Conservation (phyloP, 306 rosid species). For the Prinsepia uniflora region DNA sequence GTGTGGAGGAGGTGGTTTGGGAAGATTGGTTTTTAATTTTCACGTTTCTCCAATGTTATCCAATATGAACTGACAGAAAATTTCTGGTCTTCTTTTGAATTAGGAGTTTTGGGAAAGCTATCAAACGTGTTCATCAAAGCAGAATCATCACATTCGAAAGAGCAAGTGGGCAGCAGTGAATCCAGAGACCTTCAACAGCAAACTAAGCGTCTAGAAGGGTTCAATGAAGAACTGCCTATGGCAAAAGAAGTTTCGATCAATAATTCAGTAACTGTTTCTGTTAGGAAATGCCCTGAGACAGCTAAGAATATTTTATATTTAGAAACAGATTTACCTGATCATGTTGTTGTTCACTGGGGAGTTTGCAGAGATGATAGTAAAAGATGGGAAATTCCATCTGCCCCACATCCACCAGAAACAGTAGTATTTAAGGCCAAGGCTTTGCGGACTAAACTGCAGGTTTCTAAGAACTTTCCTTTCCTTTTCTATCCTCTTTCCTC, state of each 20-base stretch:
- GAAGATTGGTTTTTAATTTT: conserved; percentile 6
- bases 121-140: conserved; percentile 46
- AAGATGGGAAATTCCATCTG: conserved; percentile 80
- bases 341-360: conserved; percentile 85
- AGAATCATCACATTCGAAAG: conserved; percentile 35
- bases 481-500: conserved; percentile 11
- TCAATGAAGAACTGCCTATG: conserved; percentile 60
- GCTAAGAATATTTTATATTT: conserved; percentile 48
- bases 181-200: conserved; percentile 36
- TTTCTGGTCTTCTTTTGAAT: conserved; percentile 30
- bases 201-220: conserved; percentile 52
- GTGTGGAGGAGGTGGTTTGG: conserved; percentile 1
- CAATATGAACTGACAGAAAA: conserved; percentile 28
- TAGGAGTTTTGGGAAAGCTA: conserved; percentile 61
- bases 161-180: conserved; percentile 34
- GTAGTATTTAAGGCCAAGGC: conserved; percentile 63
- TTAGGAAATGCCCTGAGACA: conserved; percentile 61
- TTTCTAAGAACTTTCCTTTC: background rate
- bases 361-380: conserved; percentile 68
- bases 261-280: conserved; percentile 53
- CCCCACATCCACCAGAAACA: conserved; percentile 74
- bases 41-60: conserved; percentile 16
- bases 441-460: conserved; percentile 76
- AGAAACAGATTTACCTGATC: conserved; percentile 77
- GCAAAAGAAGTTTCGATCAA: conserved; percentile 50